A percentile compares a stretch with the other conserved stretches of the same genome.
phyloP scores from a whole-genome alignment of 495 filamentous ascomycete species.

The Tuber umbilicatum region DNA sequence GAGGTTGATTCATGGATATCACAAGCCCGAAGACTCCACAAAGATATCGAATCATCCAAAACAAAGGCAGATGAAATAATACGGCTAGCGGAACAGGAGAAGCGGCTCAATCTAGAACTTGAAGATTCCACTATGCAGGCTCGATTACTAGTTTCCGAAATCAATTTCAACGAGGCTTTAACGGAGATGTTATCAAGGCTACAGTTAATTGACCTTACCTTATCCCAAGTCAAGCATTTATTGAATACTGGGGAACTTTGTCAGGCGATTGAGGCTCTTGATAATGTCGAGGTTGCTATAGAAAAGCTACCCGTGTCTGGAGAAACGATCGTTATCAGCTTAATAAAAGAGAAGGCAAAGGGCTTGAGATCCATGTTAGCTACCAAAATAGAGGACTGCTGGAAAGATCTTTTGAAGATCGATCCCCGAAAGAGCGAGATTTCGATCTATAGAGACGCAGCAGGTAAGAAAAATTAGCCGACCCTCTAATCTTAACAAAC shows the following conservation, averaged over 20 bases:
- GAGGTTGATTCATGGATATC: constrained; percentile 66
- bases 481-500: neutral
- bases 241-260: constrained; percentile 14
- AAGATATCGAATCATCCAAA: constrained; percentile 57
- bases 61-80: constrained; percentile 58
- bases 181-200: constrained; percentile 51
- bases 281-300: constrained; percentile 41
- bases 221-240: constrained; percentile 23
- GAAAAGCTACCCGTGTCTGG: constrained; percentile 22
- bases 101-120: constrained; percentile 47
- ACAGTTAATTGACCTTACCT: constrained; percentile 41
- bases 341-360: constrained; percentile 36
- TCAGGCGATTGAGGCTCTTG: constrained; percentile 35
- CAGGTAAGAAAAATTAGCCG: neutral
- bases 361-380: constrained; percentile 43
- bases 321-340: constrained; percentile 27
- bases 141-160: constrained; percentile 55
- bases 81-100: constrained; percentile 51
- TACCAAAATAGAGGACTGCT: constrained; percentile 49
- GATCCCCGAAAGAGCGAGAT: constrained; percentile 45
- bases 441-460: neutral
- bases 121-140: constrained; percentile 56
- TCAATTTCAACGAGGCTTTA: constrained; percentile 60
- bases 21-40: constrained; percentile 60
- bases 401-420: constrained; percentile 53